Evolutionary conservation across 2,329 filamentous ascomycete genomes (phyloP).

Genomic region (Sporothrix schenckii): DNA sequence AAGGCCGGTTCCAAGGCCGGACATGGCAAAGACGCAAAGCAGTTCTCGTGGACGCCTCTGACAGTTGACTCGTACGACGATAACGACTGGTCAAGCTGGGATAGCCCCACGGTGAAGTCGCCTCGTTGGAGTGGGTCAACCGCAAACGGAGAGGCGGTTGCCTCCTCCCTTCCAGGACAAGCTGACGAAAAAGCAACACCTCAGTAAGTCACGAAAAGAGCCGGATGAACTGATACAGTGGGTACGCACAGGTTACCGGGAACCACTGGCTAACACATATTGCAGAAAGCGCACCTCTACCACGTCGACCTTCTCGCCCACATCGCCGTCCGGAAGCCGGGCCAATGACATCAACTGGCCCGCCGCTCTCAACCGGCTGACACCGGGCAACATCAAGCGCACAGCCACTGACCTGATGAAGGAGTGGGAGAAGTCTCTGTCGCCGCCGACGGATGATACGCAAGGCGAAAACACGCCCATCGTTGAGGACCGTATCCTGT

Average conservation of each 20-base stretch:
- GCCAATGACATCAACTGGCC: constrained; percentile 62
- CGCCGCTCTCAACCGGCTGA: constrained; percentile 70
- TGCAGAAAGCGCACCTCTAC: constrained; percentile 29
- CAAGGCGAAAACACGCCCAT: neutral
- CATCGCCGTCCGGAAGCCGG: constrained; percentile 46
- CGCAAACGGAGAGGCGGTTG: constrained; percentile 52
- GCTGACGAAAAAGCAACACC: constrained; percentile 51
- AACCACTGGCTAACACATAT: neutral
- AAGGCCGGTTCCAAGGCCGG: constrained; percentile 38
- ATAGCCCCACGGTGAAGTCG: constrained; percentile 54
- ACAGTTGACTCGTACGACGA: constrained; percentile 61
- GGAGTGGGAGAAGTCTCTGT: constrained; percentile 84
- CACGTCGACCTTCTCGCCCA: constrained; percentile 22
- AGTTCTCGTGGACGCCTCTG: constrained; percentile 63
- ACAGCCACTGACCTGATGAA: constrained; percentile 86
- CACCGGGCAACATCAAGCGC: constrained; percentile 75
- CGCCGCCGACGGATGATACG: constrained; percentile 48
- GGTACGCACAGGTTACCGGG: neutral
- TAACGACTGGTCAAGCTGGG: constrained; percentile 68
- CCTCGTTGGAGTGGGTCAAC: constrained; percentile 68
- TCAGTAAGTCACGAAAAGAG: constrained; percentile 45
- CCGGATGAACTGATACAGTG: neutral
- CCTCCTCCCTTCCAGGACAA: constrained; percentile 51
- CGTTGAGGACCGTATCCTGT: constrained; percentile 19
- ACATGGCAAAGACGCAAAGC: constrained; percentile 52